Base-by-base conservation (phyloP, 2,329 filamentous ascomycete genomes). In the Leptographium galeiforme region DNA sequence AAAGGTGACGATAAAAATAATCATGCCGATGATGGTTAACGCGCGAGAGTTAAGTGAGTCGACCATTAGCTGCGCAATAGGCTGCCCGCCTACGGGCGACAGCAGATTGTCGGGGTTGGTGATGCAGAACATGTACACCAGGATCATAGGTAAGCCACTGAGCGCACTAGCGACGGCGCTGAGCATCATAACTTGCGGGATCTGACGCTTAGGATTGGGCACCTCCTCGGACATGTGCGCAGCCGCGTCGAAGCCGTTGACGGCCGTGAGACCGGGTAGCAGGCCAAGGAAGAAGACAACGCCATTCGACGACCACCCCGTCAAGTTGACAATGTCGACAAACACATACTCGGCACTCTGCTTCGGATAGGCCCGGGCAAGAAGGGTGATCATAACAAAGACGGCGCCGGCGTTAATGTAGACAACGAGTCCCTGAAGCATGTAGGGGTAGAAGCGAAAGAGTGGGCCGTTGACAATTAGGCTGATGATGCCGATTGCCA, bases 121-220 rank as follows among this genome's bases (percentile, higher is more conserved):
- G 51, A 53, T 55, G 54, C 50, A 50, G n/a, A 55, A 55, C 40
- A 53, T 46, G 32, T 34, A 50, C 41, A 53, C 50, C 2, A 55
- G n/a, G 30, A 53, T 53, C 40, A 53, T 53, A 19, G 41, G 39
- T 4, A 53, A 5, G 10, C 46, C 50, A 10, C 18, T 32, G 13
- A 55, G 5, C 1, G 25, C 25, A 25, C 54, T 46, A 14, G 36
- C 12, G 1, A 48, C 4, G 3, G 40, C 51, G 19, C 40, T 48
- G 14, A 19, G n/a, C 4, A 50, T 16, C 50, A 55, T 50, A 14
- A 55, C 47, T 33, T 46, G 47, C 2, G 54, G 54, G 5, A 55
- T 10, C 8, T 50, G 12, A 8, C 38, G 40, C 14, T 13, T 6
- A 1, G 53, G 53, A 33, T 43, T 10, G 18, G 48, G 48, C 38